A percentile compares a stretch with the other conserved stretches of the same genome.
Evolutionary conservation across 2,329 filamentous ascomycete species (phyloP).

Genomic region (Fusarium sororula): DNA sequence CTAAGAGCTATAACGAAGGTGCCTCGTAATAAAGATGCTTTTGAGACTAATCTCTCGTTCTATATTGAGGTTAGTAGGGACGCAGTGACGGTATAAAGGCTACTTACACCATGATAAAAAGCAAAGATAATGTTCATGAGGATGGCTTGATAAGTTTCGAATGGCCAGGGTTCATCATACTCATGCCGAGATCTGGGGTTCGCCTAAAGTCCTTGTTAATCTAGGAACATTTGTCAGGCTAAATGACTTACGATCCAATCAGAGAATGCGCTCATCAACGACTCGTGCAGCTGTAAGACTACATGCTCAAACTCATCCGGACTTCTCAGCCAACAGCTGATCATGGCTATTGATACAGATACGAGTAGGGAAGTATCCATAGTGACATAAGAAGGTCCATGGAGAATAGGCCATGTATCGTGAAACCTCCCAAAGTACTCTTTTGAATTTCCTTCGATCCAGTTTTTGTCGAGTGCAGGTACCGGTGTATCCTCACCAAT

Average conservation of each 20-base stretch:
- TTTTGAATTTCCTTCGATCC: conserved; percentile 31
- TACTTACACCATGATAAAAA: conserved; percentile 48
- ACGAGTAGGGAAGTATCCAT: conserved; percentile 42
- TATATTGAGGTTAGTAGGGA: conserved; percentile 22
- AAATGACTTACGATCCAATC: conserved; percentile 41
- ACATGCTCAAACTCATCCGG: conserved; percentile 39
- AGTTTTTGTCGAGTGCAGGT: conserved; percentile 12
- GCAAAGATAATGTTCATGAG: conserved; percentile 53
- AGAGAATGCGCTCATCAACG: conserved; percentile 45
- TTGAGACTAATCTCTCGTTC: conserved; percentile 46
- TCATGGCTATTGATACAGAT: conserved; percentile 48
- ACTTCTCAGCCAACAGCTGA: conserved; percentile 51
- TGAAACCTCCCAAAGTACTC: conserved; percentile 54
- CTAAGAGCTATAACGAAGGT: conserved; percentile 48
- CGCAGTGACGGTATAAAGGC: rapidly evolving
- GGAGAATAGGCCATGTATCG: conserved; percentile 53
- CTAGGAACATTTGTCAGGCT: background rate
- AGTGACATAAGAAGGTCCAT: conserved; percentile 48
- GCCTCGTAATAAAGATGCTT: conserved; percentile 47
- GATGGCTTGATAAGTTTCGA: conserved; percentile 47
- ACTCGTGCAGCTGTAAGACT: conserved; percentile 45
- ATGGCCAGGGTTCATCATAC: conserved; percentile 40
- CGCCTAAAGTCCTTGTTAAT: conserved; percentile 15
- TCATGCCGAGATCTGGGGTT: conserved; percentile 21
- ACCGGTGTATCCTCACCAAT: conserved; percentile 15